Evolutionary conservation across 2,329 filamentous ascomycete genomes (phyloP).

Genomic region (Teratosphaeria pseudoeucalypti): DNA sequence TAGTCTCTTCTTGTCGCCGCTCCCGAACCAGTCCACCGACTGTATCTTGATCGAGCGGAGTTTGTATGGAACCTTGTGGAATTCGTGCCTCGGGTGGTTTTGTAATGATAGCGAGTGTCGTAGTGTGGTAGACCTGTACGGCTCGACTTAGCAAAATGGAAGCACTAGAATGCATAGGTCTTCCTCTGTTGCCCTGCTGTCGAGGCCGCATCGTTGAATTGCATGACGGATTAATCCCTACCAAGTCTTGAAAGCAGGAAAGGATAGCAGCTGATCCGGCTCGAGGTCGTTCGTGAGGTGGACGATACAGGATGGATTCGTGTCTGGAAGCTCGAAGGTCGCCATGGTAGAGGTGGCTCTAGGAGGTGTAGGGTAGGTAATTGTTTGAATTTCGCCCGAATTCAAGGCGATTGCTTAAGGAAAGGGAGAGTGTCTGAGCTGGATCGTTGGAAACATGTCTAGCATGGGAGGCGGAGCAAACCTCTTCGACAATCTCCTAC

Average conservation of each 20-base stretch:
- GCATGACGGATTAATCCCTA: not conserved
- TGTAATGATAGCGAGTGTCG: conserved; percentile 40
- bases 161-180: not conserved
- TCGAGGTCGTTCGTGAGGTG: conserved; percentile 24
- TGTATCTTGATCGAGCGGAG: conserved; percentile 45
- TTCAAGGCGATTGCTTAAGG: not conserved
- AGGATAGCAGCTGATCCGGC: conserved; percentile 36
- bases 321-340: conserved; percentile 31
- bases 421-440: too few relatives aligned
- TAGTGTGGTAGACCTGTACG: conserved; percentile 31
- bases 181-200: not conserved
- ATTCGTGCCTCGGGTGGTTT: conserved; percentile 36
- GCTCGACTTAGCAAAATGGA: not conserved
- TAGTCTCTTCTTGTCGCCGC: conserved; percentile 27
- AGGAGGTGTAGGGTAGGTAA: not conserved
- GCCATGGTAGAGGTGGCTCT: conserved; percentile 19
- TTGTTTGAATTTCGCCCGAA: not conserved
- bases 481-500: too few relatives aligned
- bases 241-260: conserved; percentile 48
- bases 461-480: too few relatives aligned
- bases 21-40: conserved; percentile 43
- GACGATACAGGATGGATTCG: conserved; percentile 28
- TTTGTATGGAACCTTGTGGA: conserved; percentile 41
- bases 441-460: too few relatives aligned
- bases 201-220: not conserved